Base-by-base conservation (phyloP, 2,329 filamentous ascomycete species). In the Monosporascus cannonballus region DNA sequence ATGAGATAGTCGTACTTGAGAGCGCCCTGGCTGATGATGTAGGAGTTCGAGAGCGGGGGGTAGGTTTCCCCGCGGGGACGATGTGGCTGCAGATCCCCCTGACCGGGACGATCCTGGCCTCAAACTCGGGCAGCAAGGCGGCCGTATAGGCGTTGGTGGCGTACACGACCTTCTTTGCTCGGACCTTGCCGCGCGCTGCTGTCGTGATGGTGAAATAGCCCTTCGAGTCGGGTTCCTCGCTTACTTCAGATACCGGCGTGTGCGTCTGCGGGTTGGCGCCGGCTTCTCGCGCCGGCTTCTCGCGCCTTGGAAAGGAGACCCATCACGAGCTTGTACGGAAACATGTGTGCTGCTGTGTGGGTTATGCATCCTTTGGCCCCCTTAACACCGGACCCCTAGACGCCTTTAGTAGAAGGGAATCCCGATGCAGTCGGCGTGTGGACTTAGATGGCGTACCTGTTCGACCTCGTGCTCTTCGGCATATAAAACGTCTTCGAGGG, bases 171-270 rank as follows among this genome's bases (percentile, higher is more conserved):
- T 76, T 77, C 22, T 71, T 71, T 2, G 85, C 72, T 4, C 58
- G 61, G 54, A 87, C 76, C 0, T 54, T 64, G 15, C 84, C 85
- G 30, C 83, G 75, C 25, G 9, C 9, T 0, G 71, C 64, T 1
- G 83, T 86, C 6, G 71, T 62, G 2, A 83, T 66, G 1, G 62
- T 70, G 69, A 76, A 80, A 2, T 51, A 38, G 6, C 61, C 58
- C 17, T 57, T 54, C 3, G 56, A 49, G 36, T 55, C 49, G 1
- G 50, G 15, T 6, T 51, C 48, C 1, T 55, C 50, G 2, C 56
- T 53, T 4, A 67, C 47, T 9, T 54, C 38, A 6, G 42, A 46
- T 11, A 56, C 60, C 3, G 60, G 57, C 6, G 57, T 62, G 36
- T 59, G 48, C n/a, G 59, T 59, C 41, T 62, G 60, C 34, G 61